Evolutionary conservation across 768 basidiomycete species (phyloP), one percentile per base, ranked within the genome.

Genomic region (Trametes sanguinea): DNA sequence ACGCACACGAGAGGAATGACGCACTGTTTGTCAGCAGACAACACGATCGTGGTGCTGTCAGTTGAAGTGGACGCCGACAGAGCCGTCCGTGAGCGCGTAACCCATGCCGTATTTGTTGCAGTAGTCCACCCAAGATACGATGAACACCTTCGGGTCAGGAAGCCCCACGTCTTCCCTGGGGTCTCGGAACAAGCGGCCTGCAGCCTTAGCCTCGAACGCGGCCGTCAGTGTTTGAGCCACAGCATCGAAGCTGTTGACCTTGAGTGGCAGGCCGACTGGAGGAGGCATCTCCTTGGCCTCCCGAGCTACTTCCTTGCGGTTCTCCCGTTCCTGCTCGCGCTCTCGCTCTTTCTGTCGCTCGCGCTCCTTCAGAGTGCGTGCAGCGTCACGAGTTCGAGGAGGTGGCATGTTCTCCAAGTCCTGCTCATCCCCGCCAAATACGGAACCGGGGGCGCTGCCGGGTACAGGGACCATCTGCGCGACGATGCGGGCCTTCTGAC

Each of bases 51-150:
- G 14, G 94, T 93, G 71, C 90, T 94, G 73, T 99, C 97, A n/a
- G 69, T 98, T 98, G 78, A 97, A 99, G 75, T 98, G 88, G 22
- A 98, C 93, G 4, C 94, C 94, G 48, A 98, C 88, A 22, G 91
- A 90, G 3, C 96, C 95, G 70, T 99, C 95, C 17, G 94, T 96
- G 70, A 98, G 79, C 3, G 94, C 94, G 73, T 97, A 98, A 1
- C 96, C 97, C 92, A 98, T 98, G n/a, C 96, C 97, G 75, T 98
- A 99, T 80, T 98, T 98, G 76, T 95, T 93, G 73, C 94, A 96
- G 72, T 98, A 98, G 74, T 98, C 97, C 44, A 98, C 90, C 97
- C 97, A 98, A n/a, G 92, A 92, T 2, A 91, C 92, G 65, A 99
- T 94, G 76, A 98, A 98, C 47, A 96, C 89, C 54, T 82, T 82